These are phyloP conservation scores for Chaetomium sp. DNA, from an alignment of 2,329 filamentous ascomycete species.

Conservation along the genomic window DNA sequence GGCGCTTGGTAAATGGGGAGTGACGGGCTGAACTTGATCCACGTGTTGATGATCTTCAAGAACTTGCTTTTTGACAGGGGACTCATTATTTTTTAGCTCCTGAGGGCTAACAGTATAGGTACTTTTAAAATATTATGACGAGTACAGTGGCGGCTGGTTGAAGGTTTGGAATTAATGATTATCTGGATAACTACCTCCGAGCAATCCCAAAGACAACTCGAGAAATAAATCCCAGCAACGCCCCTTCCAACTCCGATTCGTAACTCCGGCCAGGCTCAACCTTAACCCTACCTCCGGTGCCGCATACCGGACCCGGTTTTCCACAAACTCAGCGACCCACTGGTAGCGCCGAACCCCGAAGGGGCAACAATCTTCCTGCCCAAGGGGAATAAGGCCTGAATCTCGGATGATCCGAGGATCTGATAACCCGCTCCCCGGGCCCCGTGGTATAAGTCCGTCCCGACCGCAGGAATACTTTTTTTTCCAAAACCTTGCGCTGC, in stretches of 20 bases:
- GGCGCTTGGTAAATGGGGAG: too few species aligned
- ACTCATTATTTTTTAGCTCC: too few species aligned
- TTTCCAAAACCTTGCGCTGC: not conserved
- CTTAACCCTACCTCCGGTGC: conserved; percentile 11
- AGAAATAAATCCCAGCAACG: not conserved
- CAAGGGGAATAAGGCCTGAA: not conserved
- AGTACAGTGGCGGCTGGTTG: too few species aligned
- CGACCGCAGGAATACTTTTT: not conserved
- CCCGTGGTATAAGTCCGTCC: not conserved
- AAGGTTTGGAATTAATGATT: too few species aligned
- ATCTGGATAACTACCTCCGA: too few species aligned
- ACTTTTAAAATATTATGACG: too few species aligned
- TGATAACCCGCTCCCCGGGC: conserved; percentile 8
- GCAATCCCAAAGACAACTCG: not conserved
- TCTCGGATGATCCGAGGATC: conserved; percentile 13
- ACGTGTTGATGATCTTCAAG: too few species aligned
- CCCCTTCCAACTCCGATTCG: not conserved
- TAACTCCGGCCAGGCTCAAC: conserved; percentile 16
- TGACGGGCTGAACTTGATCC: too few species aligned
- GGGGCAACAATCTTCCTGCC: conserved; percentile 3
- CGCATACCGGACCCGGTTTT: not conserved
- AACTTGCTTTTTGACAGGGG: too few species aligned
- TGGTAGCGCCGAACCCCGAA: conserved; percentile 16
- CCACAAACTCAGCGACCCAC: conserved; percentile 18
- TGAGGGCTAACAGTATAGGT: too few species aligned